These are phyloP conservation scores for Vanrija humicola DNA, from an alignment of 1,284 basidiomycete genomes.

Conservation along the genomic window DNA sequence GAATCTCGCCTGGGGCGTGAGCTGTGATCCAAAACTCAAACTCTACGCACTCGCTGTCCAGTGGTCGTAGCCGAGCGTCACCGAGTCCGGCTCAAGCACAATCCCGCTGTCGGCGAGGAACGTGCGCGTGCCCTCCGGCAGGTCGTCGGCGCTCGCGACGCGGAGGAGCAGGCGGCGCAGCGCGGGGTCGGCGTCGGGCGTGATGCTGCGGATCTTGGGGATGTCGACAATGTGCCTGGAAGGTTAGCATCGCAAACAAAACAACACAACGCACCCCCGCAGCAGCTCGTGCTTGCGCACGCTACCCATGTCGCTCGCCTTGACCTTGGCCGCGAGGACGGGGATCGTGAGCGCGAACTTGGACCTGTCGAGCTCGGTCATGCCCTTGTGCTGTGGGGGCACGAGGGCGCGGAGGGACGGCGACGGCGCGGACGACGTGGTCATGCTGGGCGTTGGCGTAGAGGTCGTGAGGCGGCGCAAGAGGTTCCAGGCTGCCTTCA, in stretches of 20 bases:
- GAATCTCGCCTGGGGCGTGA: constrained; percentile 64
- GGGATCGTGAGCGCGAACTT: constrained; percentile 63
- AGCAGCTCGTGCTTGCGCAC: constrained; percentile 59
- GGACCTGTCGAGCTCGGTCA: constrained; percentile 57
- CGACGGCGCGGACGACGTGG: neutral
- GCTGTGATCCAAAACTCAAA: neutral
- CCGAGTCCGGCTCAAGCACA: constrained; percentile 57
- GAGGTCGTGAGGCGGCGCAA: too few relatives aligned
- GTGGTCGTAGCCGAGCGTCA: constrained; percentile 73
- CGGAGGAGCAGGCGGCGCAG: constrained; percentile 61
- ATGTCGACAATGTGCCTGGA: constrained; percentile 60
- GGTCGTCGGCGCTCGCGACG: constrained; percentile 59
- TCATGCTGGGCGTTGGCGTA: too few relatives aligned
- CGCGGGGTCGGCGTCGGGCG: constrained; percentile 55
- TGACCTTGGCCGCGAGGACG: constrained; percentile 64
- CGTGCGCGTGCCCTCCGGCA: constrained; percentile 56
- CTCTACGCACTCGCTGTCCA: constrained; percentile 68
- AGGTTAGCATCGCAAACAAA: constrained; percentile 1
- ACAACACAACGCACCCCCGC: constrained; percentile 54
- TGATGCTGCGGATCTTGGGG: constrained; percentile 61
- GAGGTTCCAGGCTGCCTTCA: too few relatives aligned
- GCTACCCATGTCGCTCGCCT: constrained; percentile 57
- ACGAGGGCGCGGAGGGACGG: constrained; percentile 1
- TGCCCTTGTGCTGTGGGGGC: constrained; percentile 44
- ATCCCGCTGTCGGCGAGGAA: constrained; percentile 58